Percentiles rank a stretch among this genome's conserved stretches.
phyloP scores from a whole-genome alignment of 768 basidiomycete genomes.

The Mycena maculata region DNA sequence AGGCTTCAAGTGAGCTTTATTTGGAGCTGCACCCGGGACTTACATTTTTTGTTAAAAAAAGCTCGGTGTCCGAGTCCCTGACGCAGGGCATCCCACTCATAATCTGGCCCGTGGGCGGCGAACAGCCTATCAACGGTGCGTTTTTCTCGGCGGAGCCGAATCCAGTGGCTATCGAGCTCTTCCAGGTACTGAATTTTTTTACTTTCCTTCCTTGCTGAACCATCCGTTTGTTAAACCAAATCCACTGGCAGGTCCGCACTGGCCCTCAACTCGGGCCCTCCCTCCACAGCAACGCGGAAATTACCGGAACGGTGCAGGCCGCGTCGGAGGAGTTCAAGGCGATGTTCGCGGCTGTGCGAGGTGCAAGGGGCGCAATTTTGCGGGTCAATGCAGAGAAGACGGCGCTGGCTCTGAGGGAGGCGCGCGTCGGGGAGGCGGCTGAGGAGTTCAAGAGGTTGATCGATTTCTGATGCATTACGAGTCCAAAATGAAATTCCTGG shows the following conservation, averaged over 20 bases:
- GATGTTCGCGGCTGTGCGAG: conserved; percentile 3
- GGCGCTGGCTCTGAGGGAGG: too few relatives aligned
- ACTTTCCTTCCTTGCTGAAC: background rate
- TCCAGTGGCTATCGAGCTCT: conserved; percentile 20
- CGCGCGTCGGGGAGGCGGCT: too few relatives aligned
- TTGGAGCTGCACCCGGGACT: background rate
- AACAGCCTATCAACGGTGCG: conserved; percentile 22
- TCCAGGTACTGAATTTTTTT: conserved; percentile 3
- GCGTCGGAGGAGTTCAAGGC: conserved; percentile 18
- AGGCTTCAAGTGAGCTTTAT: conserved; percentile 13
- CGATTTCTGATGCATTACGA: too few relatives aligned
- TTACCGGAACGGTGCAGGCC: conserved; percentile 19
- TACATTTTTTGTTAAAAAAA: background rate
- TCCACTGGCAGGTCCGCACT: background rate
- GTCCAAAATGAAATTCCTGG: too few relatives aligned
- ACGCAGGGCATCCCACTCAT: conserved; percentile 22
- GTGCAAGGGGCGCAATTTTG: background rate
- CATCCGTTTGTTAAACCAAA: background rate
- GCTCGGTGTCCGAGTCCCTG: conserved; percentile 18
- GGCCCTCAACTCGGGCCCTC: conserved; percentile 17
- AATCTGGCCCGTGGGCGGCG: conserved; percentile 18
- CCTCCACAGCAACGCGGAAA: background rate
- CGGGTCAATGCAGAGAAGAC: too few relatives aligned
- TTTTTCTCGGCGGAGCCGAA: conserved; percentile 17
- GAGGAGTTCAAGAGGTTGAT: too few relatives aligned